Evolutionary conservation across 192 early-diverging fungal genomes (phyloP).

Genomic region (Umbelopsis ramanniana): DNA sequence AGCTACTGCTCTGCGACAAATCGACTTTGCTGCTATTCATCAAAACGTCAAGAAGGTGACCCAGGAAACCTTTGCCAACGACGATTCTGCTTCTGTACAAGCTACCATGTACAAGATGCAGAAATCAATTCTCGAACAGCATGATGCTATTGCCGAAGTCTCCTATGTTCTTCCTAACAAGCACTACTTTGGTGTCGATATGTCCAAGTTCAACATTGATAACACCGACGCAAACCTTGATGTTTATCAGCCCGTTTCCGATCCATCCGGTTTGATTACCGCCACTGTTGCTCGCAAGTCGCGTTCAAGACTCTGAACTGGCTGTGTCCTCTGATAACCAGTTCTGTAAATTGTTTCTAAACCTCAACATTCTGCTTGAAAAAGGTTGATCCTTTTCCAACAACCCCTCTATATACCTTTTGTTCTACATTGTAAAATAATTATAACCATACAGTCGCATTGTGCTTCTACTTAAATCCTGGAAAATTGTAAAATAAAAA

Average conservation of each 20-base stretch:
- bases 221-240: conserved; percentile 68
- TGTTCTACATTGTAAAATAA: background rate
- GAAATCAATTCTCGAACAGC: conserved; percentile 60
- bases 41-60: conserved; percentile 68
- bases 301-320: conserved; percentile 40
- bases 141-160: conserved; percentile 59
- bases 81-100: conserved; percentile 80
- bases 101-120: conserved; percentile 83
- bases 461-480: background rate
- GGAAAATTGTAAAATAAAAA: conserved; percentile 10
- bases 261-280: conserved; percentile 78
- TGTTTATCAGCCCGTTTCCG: conserved; percentile 74
- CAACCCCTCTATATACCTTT: background rate
- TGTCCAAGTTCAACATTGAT: conserved; percentile 68
- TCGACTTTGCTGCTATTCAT: conserved; percentile 61
- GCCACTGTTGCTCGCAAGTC: conserved; percentile 65
- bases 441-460: background rate
- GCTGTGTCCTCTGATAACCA: background rate
- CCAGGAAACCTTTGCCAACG: conserved; percentile 72
- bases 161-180: conserved; percentile 79
- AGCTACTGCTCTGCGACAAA: conserved; percentile 30
- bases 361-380: background rate
- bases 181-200: conserved; percentile 75
- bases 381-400: conserved; percentile 16
- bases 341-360: background rate